Conservation (phyloP, 495 filamentous ascomycete genomes). For the Hypoxylon intermedium region DNA sequence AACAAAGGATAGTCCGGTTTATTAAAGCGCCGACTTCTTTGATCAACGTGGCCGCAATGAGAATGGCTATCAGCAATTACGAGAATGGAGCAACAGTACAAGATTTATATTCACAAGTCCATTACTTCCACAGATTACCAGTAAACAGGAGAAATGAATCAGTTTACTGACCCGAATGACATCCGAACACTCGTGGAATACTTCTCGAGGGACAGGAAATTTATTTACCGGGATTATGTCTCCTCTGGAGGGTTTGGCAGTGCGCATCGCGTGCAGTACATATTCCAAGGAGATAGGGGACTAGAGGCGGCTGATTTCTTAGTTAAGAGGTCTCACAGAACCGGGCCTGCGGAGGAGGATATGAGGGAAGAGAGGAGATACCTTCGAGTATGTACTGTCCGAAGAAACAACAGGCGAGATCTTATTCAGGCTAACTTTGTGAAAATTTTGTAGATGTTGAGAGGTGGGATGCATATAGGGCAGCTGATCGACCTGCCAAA, state of each 20-base stretch:
- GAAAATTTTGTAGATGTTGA: background rate
- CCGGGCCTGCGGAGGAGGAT: no score
- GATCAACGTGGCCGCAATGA: background rate
- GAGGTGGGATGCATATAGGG: background rate
- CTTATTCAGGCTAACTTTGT: background rate
- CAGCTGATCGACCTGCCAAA: background rate
- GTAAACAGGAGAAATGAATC: background rate
- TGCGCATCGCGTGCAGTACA: slow-evolving; percentile 9
- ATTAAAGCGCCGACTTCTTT: slow-evolving; percentile 1
- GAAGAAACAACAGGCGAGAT: background rate
- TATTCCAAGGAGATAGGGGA: background rate
- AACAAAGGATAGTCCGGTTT: background rate
- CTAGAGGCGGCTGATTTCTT: background rate
- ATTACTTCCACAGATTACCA: background rate
- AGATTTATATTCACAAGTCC: background rate
- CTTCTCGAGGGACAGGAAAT: background rate
- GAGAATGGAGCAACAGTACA: background rate
- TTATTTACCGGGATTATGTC: background rate
- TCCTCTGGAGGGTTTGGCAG: slow-evolving; percentile 1
- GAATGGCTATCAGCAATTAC: background rate
- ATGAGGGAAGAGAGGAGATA: background rate
- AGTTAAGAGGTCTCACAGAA: background rate
- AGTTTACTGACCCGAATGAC: background rate
- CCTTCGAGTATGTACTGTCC: background rate
- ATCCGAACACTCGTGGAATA: background rate